Percentiles rank a stretch among this genome's conserved stretches.
phyloP scores from a whole-genome alignment of 2,329 filamentous ascomycete genomes.

The Neofusicoccum sp. region DNA sequence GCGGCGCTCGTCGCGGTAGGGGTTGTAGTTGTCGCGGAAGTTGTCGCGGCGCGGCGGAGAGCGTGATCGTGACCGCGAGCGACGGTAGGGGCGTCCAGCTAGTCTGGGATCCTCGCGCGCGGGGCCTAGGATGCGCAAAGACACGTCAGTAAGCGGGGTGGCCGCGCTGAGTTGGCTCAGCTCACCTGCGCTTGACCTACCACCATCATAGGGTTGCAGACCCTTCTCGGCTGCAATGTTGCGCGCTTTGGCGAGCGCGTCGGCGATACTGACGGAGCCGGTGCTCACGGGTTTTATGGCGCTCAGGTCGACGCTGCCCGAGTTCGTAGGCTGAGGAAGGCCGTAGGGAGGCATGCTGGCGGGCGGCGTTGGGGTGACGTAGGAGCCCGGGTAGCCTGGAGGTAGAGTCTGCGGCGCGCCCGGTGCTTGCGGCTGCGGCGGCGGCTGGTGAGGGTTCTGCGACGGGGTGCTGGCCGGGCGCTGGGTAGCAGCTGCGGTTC shows the following conservation, averaged over 20 bases:
- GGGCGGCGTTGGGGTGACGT: conserved; percentile 42
- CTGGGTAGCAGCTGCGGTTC: conserved; percentile 45
- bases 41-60: conserved; percentile 62
- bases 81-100: conserved; percentile 57
- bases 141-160: conserved; percentile 11
- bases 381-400: conserved; percentile 43
- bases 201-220: conserved; percentile 49
- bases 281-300: conserved; percentile 75
- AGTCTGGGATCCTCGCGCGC: conserved; percentile 47
- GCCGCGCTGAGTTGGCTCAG: conserved; percentile 43
- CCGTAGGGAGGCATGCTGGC: conserved; percentile 40
- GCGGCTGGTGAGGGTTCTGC: conserved; percentile 44
- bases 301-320: conserved; percentile 77
- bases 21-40: conserved; percentile 74
- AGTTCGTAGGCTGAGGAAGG: conserved; percentile 67
- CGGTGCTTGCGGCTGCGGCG: conserved; percentile 42
- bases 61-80: conserved; percentile 66
- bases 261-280: conserved; percentile 78
- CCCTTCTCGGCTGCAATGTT: conserved; percentile 79
- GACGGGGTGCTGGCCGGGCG: conserved; percentile 48
- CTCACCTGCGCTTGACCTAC: conserved; percentile 39
- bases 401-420: conserved; percentile 39
- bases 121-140: conserved; percentile 30
- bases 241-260: conserved; percentile 81
- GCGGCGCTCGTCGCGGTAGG: conserved; percentile 82